Base-by-base conservation (phyloP, 139 green algal genomes). In the Chlamydomonas asymmetrica region DNA sequence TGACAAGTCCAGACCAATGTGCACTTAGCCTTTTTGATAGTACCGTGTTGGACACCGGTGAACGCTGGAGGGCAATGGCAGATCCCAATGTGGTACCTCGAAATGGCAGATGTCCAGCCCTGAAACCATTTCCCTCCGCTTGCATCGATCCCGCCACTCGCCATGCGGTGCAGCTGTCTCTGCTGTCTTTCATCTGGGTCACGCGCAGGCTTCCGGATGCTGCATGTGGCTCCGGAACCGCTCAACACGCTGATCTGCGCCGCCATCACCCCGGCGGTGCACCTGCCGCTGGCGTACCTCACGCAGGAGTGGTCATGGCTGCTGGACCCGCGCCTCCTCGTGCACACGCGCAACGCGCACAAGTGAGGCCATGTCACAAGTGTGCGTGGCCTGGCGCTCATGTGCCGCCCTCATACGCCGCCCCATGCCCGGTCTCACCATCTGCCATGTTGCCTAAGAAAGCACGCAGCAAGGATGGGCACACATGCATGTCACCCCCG, bases 271-370 rank as follows among this genome's bases (percentile, higher is more conserved):
- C 56, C 60, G 40, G 56, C 40, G 40, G 70, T 68, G 50, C 68
- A 75, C 41, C 56, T 76, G 70, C 70, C 70, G 39, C n/a, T 76
- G 38, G 41, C 37, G 2, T 76, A 57, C 56, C 39, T 68, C 5
- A 67, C 70, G 0, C 4, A 6, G 1, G 70, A 76, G 39, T n/a
- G n/a, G n/a, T 35, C 5, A 29, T 76, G 70, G 70, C 40, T 76
- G 29, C 70, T 38, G 1, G 70, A 76, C 70, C 70, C 40, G 29
- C n/a, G 38, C 20, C 56, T 76, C 34, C 13, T 5, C 1, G 70
- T 68, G 40, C 70, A 68, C 50, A 57, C 67, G 22, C 22, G 31
- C 22, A 76, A 76, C 70, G 70, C 70, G 4, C 70, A 76, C 57
- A 76, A 68, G 70, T 68, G 41, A 38, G 69, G 3, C n/a, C n/a